Evolutionary conservation across 106 monocot genomes (phyloP).

Genomic region (Dendrobium officinale): DNA sequence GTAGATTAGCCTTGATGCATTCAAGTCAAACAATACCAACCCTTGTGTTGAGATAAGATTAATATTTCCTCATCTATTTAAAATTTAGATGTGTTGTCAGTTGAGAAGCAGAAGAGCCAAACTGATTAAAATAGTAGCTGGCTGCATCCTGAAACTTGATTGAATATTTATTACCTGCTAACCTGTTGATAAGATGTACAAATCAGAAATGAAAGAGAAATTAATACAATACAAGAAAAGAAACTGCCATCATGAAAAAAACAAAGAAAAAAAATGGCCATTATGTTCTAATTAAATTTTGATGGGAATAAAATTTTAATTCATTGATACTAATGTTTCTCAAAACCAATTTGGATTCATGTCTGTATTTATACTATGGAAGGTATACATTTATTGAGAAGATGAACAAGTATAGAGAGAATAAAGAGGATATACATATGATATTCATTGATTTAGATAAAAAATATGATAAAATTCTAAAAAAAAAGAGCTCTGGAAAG

Average conservation of each 20-base stretch:
- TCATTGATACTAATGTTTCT: too few species aligned
- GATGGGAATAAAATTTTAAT: too few species aligned
- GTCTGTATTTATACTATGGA: too few species aligned
- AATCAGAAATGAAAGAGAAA: neutral
- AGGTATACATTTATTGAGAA: too few species aligned
- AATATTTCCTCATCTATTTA: neutral
- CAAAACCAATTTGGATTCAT: too few species aligned
- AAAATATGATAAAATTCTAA: too few species aligned
- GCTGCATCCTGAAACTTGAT: conserved; percentile 4
- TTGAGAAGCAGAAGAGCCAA: neutral
- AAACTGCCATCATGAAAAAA: neutral
- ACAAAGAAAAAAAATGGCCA: too few species aligned
- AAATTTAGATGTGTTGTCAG: neutral
- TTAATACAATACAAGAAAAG: neutral
- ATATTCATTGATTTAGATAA: too few species aligned
- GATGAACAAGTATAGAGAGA: too few species aligned
- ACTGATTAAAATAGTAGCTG: neutral
- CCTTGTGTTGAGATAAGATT: neutral
- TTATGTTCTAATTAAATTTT: too few species aligned
- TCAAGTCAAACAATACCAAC: neutral
- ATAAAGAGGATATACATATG: too few species aligned
- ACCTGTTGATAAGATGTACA: neutral
- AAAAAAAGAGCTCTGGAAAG: too few species aligned
- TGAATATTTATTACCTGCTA: neutral
- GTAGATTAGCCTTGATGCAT: neutral